Conservation (phyloP, 1,284 basidiomycete genomes). For the Mrakiaceae sp. region DNA sequence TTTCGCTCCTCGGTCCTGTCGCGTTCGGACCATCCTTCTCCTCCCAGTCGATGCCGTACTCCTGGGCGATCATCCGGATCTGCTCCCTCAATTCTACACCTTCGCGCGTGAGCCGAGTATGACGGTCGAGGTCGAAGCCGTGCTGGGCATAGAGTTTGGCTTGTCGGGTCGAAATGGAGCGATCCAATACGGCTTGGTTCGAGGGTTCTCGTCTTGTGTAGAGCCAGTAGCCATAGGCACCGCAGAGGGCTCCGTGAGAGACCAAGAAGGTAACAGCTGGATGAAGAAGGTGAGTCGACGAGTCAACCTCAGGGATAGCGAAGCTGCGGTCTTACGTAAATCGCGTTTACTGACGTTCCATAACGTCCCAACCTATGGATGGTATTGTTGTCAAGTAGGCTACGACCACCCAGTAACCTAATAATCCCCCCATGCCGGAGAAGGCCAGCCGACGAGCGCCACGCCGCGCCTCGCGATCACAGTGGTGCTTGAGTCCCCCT, state of each 20-base stretch:
- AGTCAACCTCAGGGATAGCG: background rate
- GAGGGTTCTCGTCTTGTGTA: background rate
- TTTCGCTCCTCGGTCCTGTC: background rate
- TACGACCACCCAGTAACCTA: constrained; percentile 11
- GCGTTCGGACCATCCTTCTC: background rate
- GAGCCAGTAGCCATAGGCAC: constrained; percentile 5
- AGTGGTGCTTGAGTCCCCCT: constrained; percentile 4
- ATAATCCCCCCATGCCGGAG: constrained; percentile 4
- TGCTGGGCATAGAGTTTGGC: constrained; percentile 1
- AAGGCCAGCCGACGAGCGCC: constrained; percentile 10
- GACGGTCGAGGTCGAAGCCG: constrained; percentile 11
- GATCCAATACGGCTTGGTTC: background rate
- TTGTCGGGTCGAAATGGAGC: background rate
- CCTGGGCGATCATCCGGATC: constrained; percentile 1
- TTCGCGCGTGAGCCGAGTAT: background rate
- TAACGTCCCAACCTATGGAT: background rate
- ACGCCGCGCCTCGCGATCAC: constrained; percentile 6
- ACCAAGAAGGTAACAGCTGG: constrained; percentile 11
- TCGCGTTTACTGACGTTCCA: background rate
- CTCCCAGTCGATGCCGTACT: constrained; percentile 10
- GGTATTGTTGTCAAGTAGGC: background rate
- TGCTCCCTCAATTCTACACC: background rate
- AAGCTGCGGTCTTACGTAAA: background rate
- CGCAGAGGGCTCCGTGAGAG: constrained; percentile 4
- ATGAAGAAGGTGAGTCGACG: background rate